A percentile compares a stretch with the other conserved stretches of the same genome.
These are phyloP conservation scores for Ascochyta fabae DNA, from an alignment of 2,329 filamentous ascomycete genomes.

Conservation along the genomic window DNA sequence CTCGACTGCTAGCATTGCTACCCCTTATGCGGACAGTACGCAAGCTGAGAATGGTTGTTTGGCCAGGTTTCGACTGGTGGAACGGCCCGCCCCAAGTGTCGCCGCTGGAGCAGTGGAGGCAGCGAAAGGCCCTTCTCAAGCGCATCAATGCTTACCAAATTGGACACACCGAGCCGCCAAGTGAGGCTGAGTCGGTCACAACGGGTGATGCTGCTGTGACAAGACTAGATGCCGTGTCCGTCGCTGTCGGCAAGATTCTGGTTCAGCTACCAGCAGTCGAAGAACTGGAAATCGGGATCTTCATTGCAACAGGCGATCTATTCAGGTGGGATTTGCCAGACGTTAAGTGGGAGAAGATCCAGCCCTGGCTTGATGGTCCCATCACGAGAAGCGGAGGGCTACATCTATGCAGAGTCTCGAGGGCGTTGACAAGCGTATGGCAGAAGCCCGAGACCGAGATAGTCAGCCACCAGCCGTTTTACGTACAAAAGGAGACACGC, in stretches of 20 bases:
- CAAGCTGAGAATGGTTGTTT: slow-evolving; percentile 34
- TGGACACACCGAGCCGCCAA: slow-evolving; percentile 10
- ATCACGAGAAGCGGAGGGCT: slow-evolving; percentile 9
- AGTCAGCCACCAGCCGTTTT: slow-evolving; percentile 21
- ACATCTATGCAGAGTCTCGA: slow-evolving; percentile 26
- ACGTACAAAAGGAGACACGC: slow-evolving; percentile 33
- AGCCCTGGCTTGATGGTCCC: slow-evolving; percentile 35
- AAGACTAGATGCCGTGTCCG: slow-evolving; percentile 25
- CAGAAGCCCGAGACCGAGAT: slow-evolving; percentile 4
- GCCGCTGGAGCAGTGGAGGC: slow-evolving; percentile 10
- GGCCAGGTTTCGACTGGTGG: slow-evolving; percentile 38
- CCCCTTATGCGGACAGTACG: slow-evolving; percentile 26
- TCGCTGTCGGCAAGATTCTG: slow-evolving; percentile 31
- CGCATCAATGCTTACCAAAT: slow-evolving; percentile 15
- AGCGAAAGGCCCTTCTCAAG: slow-evolving; percentile 15
- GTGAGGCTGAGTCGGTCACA: not conserved
- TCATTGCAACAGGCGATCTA: slow-evolving; percentile 29
- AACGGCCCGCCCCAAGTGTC: slow-evolving; percentile 4
- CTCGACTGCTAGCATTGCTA: slow-evolving; percentile 34
- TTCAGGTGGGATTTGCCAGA: slow-evolving; percentile 40
- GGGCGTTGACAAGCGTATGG: slow-evolving; percentile 25
- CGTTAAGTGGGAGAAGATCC: slow-evolving; percentile 31
- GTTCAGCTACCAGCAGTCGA: slow-evolving; percentile 33
- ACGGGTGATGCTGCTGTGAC: not conserved
- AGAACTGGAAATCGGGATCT: slow-evolving; percentile 31